phyloP scores from a whole-genome alignment of 2,329 filamentous ascomycete genomes.

The Seiridium unicorne region DNA sequence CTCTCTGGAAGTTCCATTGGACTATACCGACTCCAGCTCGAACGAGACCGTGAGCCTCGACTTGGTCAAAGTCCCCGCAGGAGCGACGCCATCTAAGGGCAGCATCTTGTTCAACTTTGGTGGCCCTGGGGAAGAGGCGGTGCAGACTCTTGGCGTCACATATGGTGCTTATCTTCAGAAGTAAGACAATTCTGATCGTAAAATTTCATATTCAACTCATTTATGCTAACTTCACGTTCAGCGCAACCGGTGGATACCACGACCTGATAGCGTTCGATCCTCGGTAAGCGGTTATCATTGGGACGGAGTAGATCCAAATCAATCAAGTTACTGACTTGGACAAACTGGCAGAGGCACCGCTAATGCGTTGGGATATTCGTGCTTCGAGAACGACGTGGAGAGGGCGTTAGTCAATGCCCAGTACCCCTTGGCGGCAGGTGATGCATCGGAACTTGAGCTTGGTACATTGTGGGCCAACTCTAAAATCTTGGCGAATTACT shows the following conservation, averaged over 20 bases:
- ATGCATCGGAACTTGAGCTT: slow-evolving; percentile 12
- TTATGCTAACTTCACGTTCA: background rate
- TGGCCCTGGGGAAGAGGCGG: slow-evolving; percentile 6
- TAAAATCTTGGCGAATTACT: slow-evolving; percentile 14
- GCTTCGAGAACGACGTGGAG: slow-evolving; percentile 10
- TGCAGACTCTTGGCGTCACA: background rate
- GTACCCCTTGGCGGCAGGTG: background rate
- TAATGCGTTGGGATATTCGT: slow-evolving; percentile 18
- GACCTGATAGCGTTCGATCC: slow-evolving; percentile 22
- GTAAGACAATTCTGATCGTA: background rate
- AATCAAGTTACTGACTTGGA: background rate
- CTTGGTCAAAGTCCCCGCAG: background rate
- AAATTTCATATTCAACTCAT: too few relatives aligned
- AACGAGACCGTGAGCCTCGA: background rate
- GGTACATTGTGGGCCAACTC: slow-evolving; percentile 16
- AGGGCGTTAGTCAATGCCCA: background rate
- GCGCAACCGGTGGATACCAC: slow-evolving; percentile 16
- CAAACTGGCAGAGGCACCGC: slow-evolving; percentile 13
- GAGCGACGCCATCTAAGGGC: slow-evolving; percentile 13
- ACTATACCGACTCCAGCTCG: background rate
- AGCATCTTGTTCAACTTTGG: slow-evolving; percentile 14
- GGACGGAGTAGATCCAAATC: background rate
- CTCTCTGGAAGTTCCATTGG: background rate
- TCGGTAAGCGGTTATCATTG: slow-evolving; percentile 7
- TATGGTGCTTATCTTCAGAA: background rate